Evolutionary conservation across 345 rosid genomes (phyloP).

Genomic region (Nasturtium officinale): DNA sequence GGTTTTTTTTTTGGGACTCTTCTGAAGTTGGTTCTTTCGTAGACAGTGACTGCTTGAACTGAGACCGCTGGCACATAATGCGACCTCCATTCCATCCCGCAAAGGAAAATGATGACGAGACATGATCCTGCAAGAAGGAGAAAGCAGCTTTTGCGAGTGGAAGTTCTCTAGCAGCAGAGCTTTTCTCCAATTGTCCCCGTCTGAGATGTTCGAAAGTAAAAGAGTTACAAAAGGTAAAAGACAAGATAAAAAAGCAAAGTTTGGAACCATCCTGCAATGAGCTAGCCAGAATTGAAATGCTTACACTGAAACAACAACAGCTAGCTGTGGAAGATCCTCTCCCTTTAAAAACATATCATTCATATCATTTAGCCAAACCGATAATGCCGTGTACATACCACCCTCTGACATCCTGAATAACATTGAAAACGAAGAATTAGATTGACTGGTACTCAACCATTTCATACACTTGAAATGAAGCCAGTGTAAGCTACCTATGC

Average conservation of each 20-base stretch:
- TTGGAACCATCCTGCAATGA: constrained; percentile 21
- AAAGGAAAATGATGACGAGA: constrained; percentile 66
- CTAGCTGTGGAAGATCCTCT: constrained; percentile 80
- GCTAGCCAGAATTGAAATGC: constrained; percentile 29
- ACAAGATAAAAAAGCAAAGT: constrained; percentile 4
- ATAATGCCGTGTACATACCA: constrained; percentile 69
- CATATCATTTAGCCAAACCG: constrained; percentile 79
- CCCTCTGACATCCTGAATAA: constrained; percentile 91
- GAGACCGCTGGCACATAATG: constrained; percentile 79
- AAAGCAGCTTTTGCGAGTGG: constrained; percentile 69
- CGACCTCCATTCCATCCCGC: constrained; percentile 89
- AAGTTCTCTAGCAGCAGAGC: constrained; percentile 53
- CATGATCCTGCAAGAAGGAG: constrained; percentile 66
- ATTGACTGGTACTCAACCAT: constrained; percentile 23
- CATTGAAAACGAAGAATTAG: constrained; percentile 33
- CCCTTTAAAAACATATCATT: constrained; percentile 54
- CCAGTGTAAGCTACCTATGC: constrained; percentile 60
- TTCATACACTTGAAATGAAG: constrained; percentile 22
- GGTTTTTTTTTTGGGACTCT: constrained; percentile 41
- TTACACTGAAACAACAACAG: constrained; percentile 82
- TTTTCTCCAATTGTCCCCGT: constrained; percentile 73
- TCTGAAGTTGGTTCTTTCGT: constrained; percentile 54
- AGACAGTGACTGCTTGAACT: constrained; percentile 66
- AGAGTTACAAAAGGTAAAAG: constrained; percentile 16
- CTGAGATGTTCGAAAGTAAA: constrained; percentile 46